Evolutionary conservation across 768 basidiomycete species (phyloP), one percentile per base, ranked within the genome.

Genomic region (Chalciporus sphaerocephalus): DNA sequence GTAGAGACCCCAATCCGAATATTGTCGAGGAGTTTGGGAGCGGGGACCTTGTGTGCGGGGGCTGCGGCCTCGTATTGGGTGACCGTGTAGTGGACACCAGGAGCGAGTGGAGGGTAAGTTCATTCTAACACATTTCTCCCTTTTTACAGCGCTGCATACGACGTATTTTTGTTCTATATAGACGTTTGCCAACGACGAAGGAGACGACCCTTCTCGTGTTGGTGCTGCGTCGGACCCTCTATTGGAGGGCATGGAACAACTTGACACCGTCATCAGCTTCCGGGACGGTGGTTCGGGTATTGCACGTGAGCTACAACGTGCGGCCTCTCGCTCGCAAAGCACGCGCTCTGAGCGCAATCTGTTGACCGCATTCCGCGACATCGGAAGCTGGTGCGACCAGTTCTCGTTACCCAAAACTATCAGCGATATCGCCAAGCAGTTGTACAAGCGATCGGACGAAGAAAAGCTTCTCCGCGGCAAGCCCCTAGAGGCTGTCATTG

Each of bases 171-270:
- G 38, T 46, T 36, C 12, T 41, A 40, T 50, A n/a, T 72, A 97
- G 89, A 98, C 96, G 50, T 99, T 99, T 68, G 96, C 96, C 54
- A 96, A 98, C 64, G 95, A 97, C 59, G 96, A 99, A 74, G 94
- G 95, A 51, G 95, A 97, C 65, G 96, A 99, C 66, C 96, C 96
- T 52, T 98, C 96, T 55, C 96, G 96, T 87, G 96, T 99, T 56
- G 96, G 96, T 71, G 93, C 92, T 44, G 92, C 93, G 35, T 81
- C 86, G 16, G 92, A 97, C 67, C 92, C 94, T 23, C 71, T 94
- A 34, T 76, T 98, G 71, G 92, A 97, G 65, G 93, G 92, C 30
- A 85, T 92, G 58, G 94, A 96, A 60, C 89, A 95, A 65, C 79
- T 98, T 38, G 87, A 93, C 58, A 98, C 96, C 25, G 80, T 91